phyloP scores from a whole-genome alignment of 495 filamentous ascomycete genomes.

The Copromyces sp. region DNA sequence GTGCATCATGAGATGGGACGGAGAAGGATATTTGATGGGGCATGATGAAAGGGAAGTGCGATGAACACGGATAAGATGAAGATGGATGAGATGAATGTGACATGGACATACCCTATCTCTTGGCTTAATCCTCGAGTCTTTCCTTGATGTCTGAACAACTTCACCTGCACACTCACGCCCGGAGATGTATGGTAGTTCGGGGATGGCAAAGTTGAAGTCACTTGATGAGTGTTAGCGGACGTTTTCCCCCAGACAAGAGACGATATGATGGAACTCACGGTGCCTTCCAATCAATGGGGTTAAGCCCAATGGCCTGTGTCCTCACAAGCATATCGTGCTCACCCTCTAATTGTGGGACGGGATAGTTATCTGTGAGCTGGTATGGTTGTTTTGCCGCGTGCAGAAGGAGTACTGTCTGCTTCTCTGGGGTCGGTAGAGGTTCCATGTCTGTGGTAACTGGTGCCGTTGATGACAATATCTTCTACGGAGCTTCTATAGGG shows the following conservation, averaged over 20 bases:
- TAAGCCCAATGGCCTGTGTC: conserved; percentile 51
- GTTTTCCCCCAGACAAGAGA: neutral
- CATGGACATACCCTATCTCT: conserved; percentile 41
- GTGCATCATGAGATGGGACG: neutral
- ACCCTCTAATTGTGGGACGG: conserved; percentile 32
- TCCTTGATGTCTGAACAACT: conserved; percentile 38
- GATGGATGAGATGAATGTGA: neutral
- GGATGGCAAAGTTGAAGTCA: conserved; percentile 57
- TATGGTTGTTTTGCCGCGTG: conserved; percentile 36
- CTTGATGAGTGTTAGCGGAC: conserved; percentile 16
- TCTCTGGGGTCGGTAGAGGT: conserved; percentile 6
- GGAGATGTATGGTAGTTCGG: conserved; percentile 54
- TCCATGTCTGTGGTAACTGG: neutral
- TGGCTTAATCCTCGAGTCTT: conserved; percentile 34
- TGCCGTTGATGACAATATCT: neutral
- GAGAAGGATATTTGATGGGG: neutral
- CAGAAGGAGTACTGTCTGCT: conserved; percentile 35
- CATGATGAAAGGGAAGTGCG: neutral
- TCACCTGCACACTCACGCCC: conserved; percentile 54
- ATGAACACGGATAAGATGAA: neutral
- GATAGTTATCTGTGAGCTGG: conserved; percentile 31
- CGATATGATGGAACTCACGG: conserved; percentile 36
- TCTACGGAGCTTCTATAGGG: conserved; percentile 5
- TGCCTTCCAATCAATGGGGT: conserved; percentile 66
- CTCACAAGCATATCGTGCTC: conserved; percentile 46